A percentile compares a stretch with the other conserved stretches of the same genome.
Conservation (phyloP, 2,329 filamentous ascomycete species). For the Calonectria henricotiae region DNA sequence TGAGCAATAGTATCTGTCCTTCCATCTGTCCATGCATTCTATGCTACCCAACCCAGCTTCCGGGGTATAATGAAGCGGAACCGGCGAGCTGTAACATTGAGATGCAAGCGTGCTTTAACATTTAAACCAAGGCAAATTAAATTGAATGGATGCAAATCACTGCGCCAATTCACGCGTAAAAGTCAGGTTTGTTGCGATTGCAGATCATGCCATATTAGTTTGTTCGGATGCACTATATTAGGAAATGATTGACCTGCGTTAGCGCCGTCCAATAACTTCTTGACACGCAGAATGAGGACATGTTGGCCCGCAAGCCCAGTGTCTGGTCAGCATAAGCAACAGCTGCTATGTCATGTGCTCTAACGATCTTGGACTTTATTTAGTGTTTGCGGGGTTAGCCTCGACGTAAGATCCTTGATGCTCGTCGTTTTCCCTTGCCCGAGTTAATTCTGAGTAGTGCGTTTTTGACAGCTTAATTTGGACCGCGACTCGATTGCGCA, state of each 20-base stretch:
- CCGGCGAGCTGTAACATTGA: too few species aligned
- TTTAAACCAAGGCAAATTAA: too few species aligned
- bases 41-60: too few species aligned
- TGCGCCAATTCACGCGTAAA: background rate
- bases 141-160: background rate
- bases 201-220: conserved; percentile 6
- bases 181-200: background rate
- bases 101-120: too few species aligned
- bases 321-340: too few species aligned
- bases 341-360: too few species aligned
- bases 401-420: background rate
- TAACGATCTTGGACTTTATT: background rate
- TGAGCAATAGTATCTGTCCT: too few species aligned
- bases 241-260: background rate
- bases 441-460: background rate
- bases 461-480: background rate
- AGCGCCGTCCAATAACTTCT: background rate
- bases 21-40: too few species aligned
- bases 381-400: background rate
- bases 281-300: background rate
- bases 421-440: background rate
- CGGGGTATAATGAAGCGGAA: too few species aligned
- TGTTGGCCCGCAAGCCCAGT: background rate
- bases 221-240: background rate
- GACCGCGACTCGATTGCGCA: background rate